These are phyloP conservation scores for Fusarium illudens DNA, from an alignment of 2,329 filamentous ascomycete genomes.

Conservation along the genomic window DNA sequence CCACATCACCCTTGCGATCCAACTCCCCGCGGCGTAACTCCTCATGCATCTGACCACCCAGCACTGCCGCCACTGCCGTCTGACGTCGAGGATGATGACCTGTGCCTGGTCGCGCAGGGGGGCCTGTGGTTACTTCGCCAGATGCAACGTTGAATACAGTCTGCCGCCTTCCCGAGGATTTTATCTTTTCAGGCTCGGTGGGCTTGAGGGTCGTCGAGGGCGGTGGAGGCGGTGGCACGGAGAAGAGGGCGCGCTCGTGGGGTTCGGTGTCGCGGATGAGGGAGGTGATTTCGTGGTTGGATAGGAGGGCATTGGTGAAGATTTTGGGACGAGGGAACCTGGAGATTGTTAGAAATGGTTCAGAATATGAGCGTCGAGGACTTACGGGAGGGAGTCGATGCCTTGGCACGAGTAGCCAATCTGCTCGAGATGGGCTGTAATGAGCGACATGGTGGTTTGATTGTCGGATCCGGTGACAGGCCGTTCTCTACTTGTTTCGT, in stretches of 20 bases:
- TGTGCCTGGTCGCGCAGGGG: conserved; percentile 55
- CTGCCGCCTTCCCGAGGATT: conserved; percentile 59
- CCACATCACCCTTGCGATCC: conserved; percentile 71
- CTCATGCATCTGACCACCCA: conserved; percentile 87
- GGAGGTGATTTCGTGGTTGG: conserved; percentile 89
- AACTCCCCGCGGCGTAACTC: conserved; percentile 71
- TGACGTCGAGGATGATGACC: conserved; percentile 66
- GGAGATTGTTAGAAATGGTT: background rate
- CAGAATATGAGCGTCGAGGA: background rate
- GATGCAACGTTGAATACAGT: conserved; percentile 73
- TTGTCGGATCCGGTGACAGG: background rate
- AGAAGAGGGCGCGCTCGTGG: conserved; percentile 95
- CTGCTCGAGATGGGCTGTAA: conserved; percentile 78
- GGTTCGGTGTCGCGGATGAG: conserved; percentile 94
- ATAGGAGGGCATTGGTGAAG: conserved; percentile 92
- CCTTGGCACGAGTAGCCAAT: conserved; percentile 79
- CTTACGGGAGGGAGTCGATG: conserved; percentile 78
- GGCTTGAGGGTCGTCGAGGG: conserved; percentile 47
- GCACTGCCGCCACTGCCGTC: conserved; percentile 87
- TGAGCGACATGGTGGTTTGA: conserved; percentile 67
- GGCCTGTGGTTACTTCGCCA: conserved; percentile 68
- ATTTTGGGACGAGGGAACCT: conserved; percentile 93
- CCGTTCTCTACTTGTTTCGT: background rate
- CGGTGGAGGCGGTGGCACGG: conserved; percentile 78
- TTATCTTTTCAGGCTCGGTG: conserved; percentile 50